These are phyloP conservation scores for Xylaria sp. DNA, from an alignment of 2,329 filamentous ascomycete genomes.

Conservation along the genomic window DNA sequence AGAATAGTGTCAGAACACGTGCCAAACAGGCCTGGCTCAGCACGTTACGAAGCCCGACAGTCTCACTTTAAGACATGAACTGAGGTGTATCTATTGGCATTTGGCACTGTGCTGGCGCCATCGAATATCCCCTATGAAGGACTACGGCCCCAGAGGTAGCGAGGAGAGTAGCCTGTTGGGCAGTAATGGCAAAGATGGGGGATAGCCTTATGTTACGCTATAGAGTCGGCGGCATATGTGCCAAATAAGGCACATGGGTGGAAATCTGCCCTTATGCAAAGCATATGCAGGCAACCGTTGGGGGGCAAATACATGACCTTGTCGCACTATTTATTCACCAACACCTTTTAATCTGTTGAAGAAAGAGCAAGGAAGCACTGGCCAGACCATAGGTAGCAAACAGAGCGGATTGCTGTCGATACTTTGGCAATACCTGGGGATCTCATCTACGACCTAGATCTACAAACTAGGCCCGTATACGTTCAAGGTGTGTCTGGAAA, in stretches of 20 bases:
- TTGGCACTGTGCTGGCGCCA: constrained; percentile 18
- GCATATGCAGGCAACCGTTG: constrained; percentile 38
- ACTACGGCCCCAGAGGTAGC: constrained; percentile 23
- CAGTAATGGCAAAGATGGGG: constrained; percentile 28
- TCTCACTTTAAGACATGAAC: constrained; percentile 34
- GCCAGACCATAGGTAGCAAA: constrained; percentile 23
- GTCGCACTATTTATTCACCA: constrained; percentile 37
- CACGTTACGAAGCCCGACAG: constrained; percentile 12
- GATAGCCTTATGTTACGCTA: constrained; percentile 29
- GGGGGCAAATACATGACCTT: constrained; percentile 28
- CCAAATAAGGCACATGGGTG: constrained; percentile 28
- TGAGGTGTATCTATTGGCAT: neutral
- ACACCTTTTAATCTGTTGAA: constrained; percentile 27
- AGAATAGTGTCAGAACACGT: constrained; percentile 29
- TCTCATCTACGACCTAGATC: constrained; percentile 6
- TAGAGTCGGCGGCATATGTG: constrained; percentile 19
- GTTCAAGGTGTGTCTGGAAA: constrained; percentile 42
- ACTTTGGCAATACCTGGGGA: constrained; percentile 21
- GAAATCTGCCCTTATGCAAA: constrained; percentile 35
- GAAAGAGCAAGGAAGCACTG: neutral
- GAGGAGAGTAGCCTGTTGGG: constrained; percentile 29
- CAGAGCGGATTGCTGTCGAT: constrained; percentile 23
- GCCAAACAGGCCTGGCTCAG: constrained; percentile 26
- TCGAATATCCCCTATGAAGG: constrained; percentile 8
- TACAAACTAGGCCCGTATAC: constrained; percentile 31